phyloP scores from a whole-genome alignment of 2,329 filamentous ascomycete genomes.

The Penicillium oxalicum region DNA sequence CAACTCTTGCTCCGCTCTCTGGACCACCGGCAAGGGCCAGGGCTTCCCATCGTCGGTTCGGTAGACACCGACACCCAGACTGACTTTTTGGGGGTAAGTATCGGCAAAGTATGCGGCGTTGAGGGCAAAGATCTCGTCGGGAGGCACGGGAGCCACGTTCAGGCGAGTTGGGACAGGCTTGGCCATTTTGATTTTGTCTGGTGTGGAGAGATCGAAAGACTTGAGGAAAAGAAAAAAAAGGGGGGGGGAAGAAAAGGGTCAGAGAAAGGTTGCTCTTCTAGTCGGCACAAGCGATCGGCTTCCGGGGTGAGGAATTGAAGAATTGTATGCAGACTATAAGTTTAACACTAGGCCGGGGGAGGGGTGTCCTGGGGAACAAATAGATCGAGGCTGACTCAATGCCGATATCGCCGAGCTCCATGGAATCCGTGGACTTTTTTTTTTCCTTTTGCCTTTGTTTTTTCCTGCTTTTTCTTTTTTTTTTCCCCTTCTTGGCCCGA shows the following conservation, averaged over 20 bases:
- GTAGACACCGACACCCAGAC: slow-evolving; percentile 86
- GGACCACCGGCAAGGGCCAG: slow-evolving; percentile 91
- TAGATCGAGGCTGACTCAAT: slow-evolving; percentile 20
- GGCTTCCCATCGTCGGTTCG: slow-evolving; percentile 88
- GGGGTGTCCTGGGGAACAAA: too few relatives aligned
- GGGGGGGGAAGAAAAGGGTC: too few relatives aligned
- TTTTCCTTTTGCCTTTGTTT: slow-evolving; percentile 7
- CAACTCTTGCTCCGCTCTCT: slow-evolving; percentile 68
- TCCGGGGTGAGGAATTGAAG: slow-evolving; percentile 2
- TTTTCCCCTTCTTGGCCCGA: not conserved
- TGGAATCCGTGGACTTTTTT: not conserved
- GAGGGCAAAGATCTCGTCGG: slow-evolving; percentile 85
- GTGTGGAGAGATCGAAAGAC: not conserved
- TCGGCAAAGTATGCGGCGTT: slow-evolving; percentile 79
- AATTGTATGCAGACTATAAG: not conserved
- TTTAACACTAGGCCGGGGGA: slow-evolving; percentile 6
- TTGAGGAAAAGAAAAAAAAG: too few relatives aligned
- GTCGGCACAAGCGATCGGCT: not conserved
- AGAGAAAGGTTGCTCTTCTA: too few relatives aligned
- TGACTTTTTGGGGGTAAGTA: slow-evolving; percentile 67
- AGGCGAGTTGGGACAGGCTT: slow-evolving; percentile 33
- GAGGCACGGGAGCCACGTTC: slow-evolving; percentile 69
- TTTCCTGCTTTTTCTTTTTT: too few relatives aligned
- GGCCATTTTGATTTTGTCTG: slow-evolving; percentile 21
- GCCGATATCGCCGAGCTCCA: slow-evolving; percentile 27